Percentiles rank a stretch among this genome's conserved stretches.
Conservation (phyloP, 2,329 filamentous ascomycete species). For the Trichoderma sp. region DNA sequence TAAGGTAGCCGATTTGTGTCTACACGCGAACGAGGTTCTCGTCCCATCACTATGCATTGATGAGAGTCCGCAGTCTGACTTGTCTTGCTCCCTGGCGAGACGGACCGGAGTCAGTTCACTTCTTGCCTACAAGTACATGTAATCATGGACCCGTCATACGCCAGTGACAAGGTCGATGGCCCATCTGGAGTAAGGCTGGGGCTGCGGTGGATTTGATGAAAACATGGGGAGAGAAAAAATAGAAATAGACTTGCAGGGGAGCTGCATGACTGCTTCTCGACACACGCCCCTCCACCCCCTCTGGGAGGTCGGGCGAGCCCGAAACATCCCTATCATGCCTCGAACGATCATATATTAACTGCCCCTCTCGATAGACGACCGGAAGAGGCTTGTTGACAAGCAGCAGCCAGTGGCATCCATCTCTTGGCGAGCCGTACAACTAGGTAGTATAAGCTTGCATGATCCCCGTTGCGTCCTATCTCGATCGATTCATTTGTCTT, state of each 20-base stretch:
- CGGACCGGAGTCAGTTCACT: background rate
- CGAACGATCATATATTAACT: conserved; percentile 8
- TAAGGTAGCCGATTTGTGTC: background rate
- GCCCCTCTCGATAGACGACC: background rate
- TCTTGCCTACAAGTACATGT: background rate
- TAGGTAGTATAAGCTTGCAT: conserved; percentile 9
- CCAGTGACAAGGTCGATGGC: conserved; percentile 14
- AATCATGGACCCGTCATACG: conserved; percentile 3
- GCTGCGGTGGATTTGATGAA: conserved; percentile 7
- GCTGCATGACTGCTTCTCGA: conserved; percentile 6
- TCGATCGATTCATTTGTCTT: background rate
- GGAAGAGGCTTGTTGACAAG: conserved; percentile 3
- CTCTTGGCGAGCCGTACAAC: background rate
- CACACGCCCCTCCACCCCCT: conserved; percentile 11
- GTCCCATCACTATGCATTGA: background rate
- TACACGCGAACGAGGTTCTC: background rate
- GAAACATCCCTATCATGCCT: conserved; percentile 11
- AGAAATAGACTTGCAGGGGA: conserved; percentile 19
- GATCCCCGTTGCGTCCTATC: background rate
- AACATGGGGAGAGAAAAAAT: conserved; percentile 17
- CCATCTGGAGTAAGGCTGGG: conserved; percentile 18
- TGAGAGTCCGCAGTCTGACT: background rate
- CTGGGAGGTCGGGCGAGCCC: conserved; percentile 3
- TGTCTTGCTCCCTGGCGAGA: conserved; percentile 3
- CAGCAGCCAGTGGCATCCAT: conserved; percentile 7